Base-by-base conservation (phyloP, 2,329 filamentous ascomycete genomes). In the Paradendryphiella salina region DNA sequence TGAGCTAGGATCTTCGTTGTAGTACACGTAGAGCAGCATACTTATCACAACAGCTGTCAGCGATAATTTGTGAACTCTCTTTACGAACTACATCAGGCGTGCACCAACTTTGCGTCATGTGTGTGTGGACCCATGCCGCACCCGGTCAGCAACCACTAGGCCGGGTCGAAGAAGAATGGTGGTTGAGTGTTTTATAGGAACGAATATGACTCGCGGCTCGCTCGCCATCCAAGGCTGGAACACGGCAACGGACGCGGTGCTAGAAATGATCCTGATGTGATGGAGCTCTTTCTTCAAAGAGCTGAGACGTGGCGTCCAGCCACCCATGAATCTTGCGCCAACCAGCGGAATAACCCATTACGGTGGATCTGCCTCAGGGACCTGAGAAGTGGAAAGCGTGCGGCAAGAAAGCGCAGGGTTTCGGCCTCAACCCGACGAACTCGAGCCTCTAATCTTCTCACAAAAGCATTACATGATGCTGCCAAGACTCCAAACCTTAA, bases 1-100 rank as follows among this genome's bases (percentile, higher is more conserved):
- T 32, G 28, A 39, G 18, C 46, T 37, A 10, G 15, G 36, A 33
- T 38, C 21, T 26, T 14, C 20, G n/a, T 36, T 13, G 15, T 43
- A 42, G 40, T 34, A 31, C 38, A 52, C 11, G 26, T 34, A 33
- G 17, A 36, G 23, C 31, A 41, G 20, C 26, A 39, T 17, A 21
- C 14, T 39, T 28, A 39, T 42, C 37, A 54, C 32, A 21, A 36
- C 47, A 48, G 34, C 36, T 48, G 39, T 50, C 48, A 44, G 44
- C 29, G 18, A 37, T 28, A 32, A 29, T 46, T 5, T 36, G 15
- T 29, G 36, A 42, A 43, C 47, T 35, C 38, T 48, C 23, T 46
- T 45, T 39, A 35, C 15, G 13, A 38, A 31, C 9, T 18, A 33
- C 31, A 33, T 26, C 28, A 52, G 31, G 31, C 26, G 29, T 17